Conservation (phyloP, 2,329 filamentous ascomycete species). For the Apiospora rasikravindrae region DNA sequence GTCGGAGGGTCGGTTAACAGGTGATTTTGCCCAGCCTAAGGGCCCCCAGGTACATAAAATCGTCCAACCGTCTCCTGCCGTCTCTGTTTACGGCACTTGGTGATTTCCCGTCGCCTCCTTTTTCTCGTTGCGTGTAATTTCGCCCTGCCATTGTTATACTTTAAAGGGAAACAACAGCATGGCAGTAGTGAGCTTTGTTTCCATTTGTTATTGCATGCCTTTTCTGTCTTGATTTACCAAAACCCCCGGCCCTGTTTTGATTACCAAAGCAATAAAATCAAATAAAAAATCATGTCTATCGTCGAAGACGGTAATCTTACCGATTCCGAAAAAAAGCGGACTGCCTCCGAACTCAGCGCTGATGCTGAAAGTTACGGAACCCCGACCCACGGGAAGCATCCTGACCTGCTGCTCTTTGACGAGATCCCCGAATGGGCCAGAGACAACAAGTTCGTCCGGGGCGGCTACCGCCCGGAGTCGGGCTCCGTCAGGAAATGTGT, state of each 20-base stretch:
- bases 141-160: background rate
- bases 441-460: slow-evolving; percentile 46
- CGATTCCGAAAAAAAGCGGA: slow-evolving; percentile 15
- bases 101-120: slow-evolving; percentile 17
- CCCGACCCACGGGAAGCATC: slow-evolving; percentile 12
- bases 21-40: slow-evolving; percentile 3
- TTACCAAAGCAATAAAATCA: background rate
- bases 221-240: background rate
- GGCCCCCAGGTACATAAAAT: background rate
- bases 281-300: background rate
- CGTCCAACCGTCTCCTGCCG: slow-evolving; percentile 15
- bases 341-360: slow-evolving; percentile 6
- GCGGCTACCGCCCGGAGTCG: slow-evolving; percentile 49
- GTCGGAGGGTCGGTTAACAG: slow-evolving; percentile 11
- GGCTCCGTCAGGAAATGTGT: slow-evolving; percentile 43
- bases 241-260: background rate
- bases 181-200: background rate
- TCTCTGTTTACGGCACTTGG: slow-evolving; percentile 7
- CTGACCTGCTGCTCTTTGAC: slow-evolving; percentile 30
- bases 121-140: background rate
- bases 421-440: slow-evolving; percentile 49
- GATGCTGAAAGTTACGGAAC: background rate
- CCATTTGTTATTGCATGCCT: background rate
- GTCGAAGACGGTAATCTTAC: slow-evolving; percentile 3
- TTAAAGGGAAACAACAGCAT: background rate